These are phyloP conservation scores for Colletotrichum agaves DNA, from an alignment of 2,329 filamentous ascomycete species.

Conservation along the genomic window DNA sequence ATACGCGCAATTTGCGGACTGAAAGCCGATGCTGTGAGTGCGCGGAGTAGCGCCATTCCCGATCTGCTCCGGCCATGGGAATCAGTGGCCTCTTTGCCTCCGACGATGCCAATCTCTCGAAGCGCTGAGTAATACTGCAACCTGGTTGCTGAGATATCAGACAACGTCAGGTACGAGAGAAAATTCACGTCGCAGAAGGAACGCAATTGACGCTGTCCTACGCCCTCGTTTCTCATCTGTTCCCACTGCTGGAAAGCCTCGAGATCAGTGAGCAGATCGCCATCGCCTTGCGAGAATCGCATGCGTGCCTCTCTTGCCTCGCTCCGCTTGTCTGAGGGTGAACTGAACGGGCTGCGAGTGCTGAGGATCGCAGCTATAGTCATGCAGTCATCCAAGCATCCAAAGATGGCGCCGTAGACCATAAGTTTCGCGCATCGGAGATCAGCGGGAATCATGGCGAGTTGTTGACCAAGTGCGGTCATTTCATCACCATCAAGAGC, in stretches of 20 bases:
- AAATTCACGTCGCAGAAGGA: slow-evolving; percentile 88
- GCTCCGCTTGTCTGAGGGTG: slow-evolving; percentile 84
- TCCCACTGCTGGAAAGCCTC: slow-evolving; percentile 87
- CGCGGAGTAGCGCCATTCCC: slow-evolving; percentile 66
- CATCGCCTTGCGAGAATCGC: slow-evolving; percentile 80
- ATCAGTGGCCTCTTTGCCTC: slow-evolving; percentile 43
- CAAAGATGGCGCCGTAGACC: slow-evolving; percentile 94
- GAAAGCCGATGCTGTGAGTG: slow-evolving; percentile 78
- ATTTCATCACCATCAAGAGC: slow-evolving; percentile 87
- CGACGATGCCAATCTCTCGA: slow-evolving; percentile 84
- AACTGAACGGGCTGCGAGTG: slow-evolving; percentile 85
- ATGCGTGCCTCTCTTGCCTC: slow-evolving; percentile 81
- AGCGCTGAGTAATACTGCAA: slow-evolving; percentile 88
- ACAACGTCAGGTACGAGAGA: slow-evolving; percentile 83
- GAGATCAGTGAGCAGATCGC: slow-evolving; percentile 89
- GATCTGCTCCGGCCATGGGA: slow-evolving; percentile 46
- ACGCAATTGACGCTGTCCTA: slow-evolving; percentile 72
- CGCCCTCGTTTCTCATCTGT: slow-evolving; percentile 67
- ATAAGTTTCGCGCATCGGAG: slow-evolving; percentile 93
- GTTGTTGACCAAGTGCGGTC: slow-evolving; percentile 89
- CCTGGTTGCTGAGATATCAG: slow-evolving; percentile 88
- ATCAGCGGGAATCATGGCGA: slow-evolving; percentile 96
- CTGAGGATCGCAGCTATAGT: slow-evolving; percentile 94
- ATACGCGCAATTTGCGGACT: slow-evolving; percentile 91
- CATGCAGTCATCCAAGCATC: slow-evolving; percentile 87